Conservation (phyloP, 2,329 filamentous ascomycete genomes). For the Nemania abortiva region DNA sequence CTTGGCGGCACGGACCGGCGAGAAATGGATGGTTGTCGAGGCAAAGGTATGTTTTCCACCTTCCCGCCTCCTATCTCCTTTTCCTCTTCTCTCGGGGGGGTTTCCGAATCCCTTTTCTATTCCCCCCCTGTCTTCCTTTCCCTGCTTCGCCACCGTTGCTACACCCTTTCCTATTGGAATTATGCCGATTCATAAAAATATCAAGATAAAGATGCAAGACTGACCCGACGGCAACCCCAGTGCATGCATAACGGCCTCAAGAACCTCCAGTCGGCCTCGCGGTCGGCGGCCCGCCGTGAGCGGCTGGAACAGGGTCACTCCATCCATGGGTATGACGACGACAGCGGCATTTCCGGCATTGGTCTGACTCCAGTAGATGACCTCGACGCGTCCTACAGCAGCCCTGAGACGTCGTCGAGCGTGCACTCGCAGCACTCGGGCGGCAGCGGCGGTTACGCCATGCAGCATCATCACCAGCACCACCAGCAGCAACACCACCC, state of each 20-base stretch:
- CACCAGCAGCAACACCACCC: conserved; percentile 5
- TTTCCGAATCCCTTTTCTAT: too few species aligned
- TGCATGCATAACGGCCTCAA: conserved; percentile 88
- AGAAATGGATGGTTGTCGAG: conserved; percentile 82
- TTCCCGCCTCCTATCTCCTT: neutral
- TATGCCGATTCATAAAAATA: neutral
- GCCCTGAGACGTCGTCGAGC: conserved; percentile 63
- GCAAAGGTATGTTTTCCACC: conserved; percentile 63
- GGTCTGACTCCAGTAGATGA: conserved; percentile 70
- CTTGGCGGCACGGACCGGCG: conserved; percentile 79
- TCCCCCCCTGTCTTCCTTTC: neutral
- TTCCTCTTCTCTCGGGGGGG: neutral
- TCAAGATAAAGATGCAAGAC: neutral
- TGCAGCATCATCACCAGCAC: conserved; percentile 20
- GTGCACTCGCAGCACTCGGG: conserved; percentile 53
- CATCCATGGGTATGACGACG: conserved; percentile 70
- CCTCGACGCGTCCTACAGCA: conserved; percentile 68
- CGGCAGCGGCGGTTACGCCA: conserved; percentile 45
- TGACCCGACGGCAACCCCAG: conserved; percentile 56
- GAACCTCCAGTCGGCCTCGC: conserved; percentile 78
- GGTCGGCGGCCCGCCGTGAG: conserved; percentile 74
- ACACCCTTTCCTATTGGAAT: neutral
- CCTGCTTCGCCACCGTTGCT: neutral
- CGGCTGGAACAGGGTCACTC: conserved; percentile 64
- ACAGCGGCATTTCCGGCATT: conserved; percentile 76